phyloP scores from a whole-genome alignment of 2,329 filamentous ascomycete species.

The Davidsoniella eucalypti region DNA sequence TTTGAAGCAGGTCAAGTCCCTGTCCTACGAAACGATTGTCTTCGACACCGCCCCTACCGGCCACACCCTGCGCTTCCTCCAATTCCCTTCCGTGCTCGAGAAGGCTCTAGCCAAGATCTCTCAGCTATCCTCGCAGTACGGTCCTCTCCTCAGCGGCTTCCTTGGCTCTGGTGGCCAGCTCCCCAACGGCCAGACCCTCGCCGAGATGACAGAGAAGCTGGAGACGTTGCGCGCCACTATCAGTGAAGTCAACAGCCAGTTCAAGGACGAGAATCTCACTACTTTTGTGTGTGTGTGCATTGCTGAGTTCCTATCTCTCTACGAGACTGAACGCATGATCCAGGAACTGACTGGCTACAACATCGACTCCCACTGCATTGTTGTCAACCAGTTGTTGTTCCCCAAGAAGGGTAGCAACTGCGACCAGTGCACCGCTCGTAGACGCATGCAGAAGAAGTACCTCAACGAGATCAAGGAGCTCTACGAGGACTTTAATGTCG shows the following conservation, averaged over 20 bases:
- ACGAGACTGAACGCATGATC: conserved; percentile 99
- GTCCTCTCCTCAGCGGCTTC: conserved; percentile 86
- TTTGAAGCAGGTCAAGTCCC: conserved; percentile 95
- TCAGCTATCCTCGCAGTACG: conserved; percentile 84
- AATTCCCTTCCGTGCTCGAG: conserved; percentile 95
- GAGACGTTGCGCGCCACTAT: conserved; percentile 88
- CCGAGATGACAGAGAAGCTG: conserved; percentile 87
- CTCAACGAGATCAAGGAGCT: conserved; percentile 96
- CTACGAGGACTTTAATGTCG: conserved; percentile 91
- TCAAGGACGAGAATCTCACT: conserved; percentile 89
- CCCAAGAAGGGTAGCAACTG: conserved; percentile 71
- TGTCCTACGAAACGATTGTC: conserved; percentile 97
- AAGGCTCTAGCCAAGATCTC: conserved; percentile 97
- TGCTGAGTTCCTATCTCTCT: conserved; percentile 87
- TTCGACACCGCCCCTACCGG: conserved; percentile 98
- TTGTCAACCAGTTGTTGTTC: conserved; percentile 95
- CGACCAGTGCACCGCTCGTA: conserved; percentile 84
- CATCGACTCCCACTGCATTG: conserved; percentile 94
- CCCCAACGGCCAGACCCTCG: conserved; percentile 82
- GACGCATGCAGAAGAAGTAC: conserved; percentile 99
- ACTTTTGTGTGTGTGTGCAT: conserved; percentile 99
- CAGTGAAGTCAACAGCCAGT: conserved; percentile 88
- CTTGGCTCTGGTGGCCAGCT: conserved; percentile 60
- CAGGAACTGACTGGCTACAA: conserved; percentile 86
- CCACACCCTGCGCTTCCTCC: conserved; percentile 94